These are phyloP conservation scores for Talaromyces sp. DNA, from an alignment of 2,329 filamentous ascomycete species.

Conservation along the genomic window DNA sequence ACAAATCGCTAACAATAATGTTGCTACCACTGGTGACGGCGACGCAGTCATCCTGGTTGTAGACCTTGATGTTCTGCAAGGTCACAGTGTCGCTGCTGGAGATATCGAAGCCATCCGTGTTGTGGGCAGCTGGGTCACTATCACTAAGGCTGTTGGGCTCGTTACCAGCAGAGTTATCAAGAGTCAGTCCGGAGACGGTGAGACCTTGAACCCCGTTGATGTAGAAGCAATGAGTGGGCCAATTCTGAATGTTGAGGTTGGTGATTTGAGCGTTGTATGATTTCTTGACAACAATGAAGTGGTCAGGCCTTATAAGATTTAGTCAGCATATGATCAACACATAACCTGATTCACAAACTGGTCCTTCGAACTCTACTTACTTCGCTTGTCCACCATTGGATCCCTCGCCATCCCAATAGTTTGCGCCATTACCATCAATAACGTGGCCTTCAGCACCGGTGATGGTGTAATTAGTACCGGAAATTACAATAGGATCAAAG, in stretches of 20 bases:
- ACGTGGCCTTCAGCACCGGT: slow-evolving; percentile 50
- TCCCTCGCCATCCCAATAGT: slow-evolving; percentile 62
- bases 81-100: slow-evolving; percentile 48
- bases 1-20: slow-evolving; percentile 42
- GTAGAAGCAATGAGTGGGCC: slow-evolving; percentile 35
- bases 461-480: slow-evolving; percentile 55
- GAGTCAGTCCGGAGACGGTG: slow-evolving; percentile 50
- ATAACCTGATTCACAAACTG: not conserved
- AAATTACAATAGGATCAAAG: slow-evolving; percentile 61
- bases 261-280: slow-evolving; percentile 26
- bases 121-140: slow-evolving; percentile 38
- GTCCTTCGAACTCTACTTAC: not conserved
- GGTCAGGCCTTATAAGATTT: slow-evolving; percentile 30
- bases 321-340: not conserved
- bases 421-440: slow-evolving; percentile 55
- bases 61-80: slow-evolving; percentile 52
- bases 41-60: slow-evolving; percentile 62
- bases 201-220: slow-evolving; percentile 46
- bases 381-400: slow-evolving; percentile 56
- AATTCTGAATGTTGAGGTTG: slow-evolving; percentile 32
- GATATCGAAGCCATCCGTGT: slow-evolving; percentile 60
- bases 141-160: slow-evolving; percentile 17
- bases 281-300: slow-evolving; percentile 13
- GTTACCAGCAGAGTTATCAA: slow-evolving; percentile 58
- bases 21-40: slow-evolving; percentile 32